These are phyloP conservation scores for Diutina mesorugosa DNA, from an alignment of 1,139 yeast species.

Conservation along the genomic window DNA sequence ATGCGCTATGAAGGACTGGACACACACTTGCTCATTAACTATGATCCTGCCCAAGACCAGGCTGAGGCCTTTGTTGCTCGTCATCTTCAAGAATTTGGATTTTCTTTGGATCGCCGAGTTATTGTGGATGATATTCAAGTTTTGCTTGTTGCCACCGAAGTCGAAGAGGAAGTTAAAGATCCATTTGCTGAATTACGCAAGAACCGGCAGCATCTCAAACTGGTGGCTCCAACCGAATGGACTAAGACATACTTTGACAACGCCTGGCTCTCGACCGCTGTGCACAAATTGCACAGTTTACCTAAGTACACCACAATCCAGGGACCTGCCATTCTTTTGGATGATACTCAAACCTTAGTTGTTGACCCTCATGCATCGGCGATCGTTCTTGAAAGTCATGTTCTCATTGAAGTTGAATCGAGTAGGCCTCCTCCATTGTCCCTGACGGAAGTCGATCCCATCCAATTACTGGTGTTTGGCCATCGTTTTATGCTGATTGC, in stretches of 20 bases:
- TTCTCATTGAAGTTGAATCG: conserved; percentile 26
- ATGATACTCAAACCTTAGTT: conserved; percentile 76
- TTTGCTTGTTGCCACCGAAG: conserved; percentile 18
- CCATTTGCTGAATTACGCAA: conserved; percentile 20
- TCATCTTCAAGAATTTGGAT: conserved; percentile 63
- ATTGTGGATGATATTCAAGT: conserved; percentile 78
- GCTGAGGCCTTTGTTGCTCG: conserved; percentile 17
- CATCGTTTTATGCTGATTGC: conserved; percentile 84
- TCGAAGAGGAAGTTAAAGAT: conserved; percentile 16
- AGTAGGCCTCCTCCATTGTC: background rate
- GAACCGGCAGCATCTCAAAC: conserved; percentile 4
- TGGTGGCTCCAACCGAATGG: background rate
- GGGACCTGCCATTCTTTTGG: conserved; percentile 82
- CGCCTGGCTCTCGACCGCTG: conserved; percentile 39
- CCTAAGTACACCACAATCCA: conserved; percentile 36
- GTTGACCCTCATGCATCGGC: conserved; percentile 67
- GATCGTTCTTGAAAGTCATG: conserved; percentile 43
- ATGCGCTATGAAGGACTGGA: conserved; percentile 83
- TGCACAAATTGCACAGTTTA: conserved; percentile 38
- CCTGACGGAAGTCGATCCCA: conserved; percentile 34
- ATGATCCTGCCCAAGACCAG: conserved; percentile 10
- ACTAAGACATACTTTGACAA: conserved; percentile 18
- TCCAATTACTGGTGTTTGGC: conserved; percentile 65
- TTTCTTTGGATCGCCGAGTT: conserved; percentile 40
- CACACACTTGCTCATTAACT: conserved; percentile 56